Base-by-base conservation (phyloP, 768 basidiomycete genomes). In the Tylopilus sp. region DNA sequence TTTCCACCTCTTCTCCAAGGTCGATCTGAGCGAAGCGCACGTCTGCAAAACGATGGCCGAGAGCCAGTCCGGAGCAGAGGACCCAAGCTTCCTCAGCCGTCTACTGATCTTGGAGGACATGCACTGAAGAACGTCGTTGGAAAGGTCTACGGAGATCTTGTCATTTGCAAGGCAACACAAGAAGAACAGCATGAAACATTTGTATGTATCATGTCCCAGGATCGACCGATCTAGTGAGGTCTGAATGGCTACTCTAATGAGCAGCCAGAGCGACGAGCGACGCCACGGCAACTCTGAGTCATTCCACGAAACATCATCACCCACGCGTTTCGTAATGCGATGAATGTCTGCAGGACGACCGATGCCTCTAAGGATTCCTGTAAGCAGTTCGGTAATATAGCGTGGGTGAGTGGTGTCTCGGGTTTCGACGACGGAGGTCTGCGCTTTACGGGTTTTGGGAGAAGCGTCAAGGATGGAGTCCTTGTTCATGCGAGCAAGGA, bases 201-300 rank as follows among this genome's bases (percentile, higher is more conserved):
- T 74, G 63, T 74, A 74, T 5, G 60, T 45, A 4, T 24, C 36
- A 4, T 22, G 37, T 4, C 58, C 67, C 14, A 52, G n/a, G 33
- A n/a, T 40, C 38, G 58, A 58, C 33, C 54, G 59, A 21, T 48
- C 55, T 19, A 73, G 60, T 0, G 72, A 69, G 0, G 70, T 75
- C 57, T 79, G 78, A 25, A 78, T 54, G 2, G 70, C 70, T 6
- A 82, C 75, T 14, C 79, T 75, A 33, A 79, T 61, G 14, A 78
- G 60, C 4, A 81, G 73, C 80, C 80, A 82, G 12, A 78, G 65
- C 1, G 77, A 66, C 10, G 78, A 77, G 25, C 81, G 69, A 22
- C 82, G 65, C 80, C 80, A 83, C 69, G 81, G 48, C 14, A 70
- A 64, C 25, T 58, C 44, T 2, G 74, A 65, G 24, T 67, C 50